phyloP scores from a whole-genome alignment of 352 stramenopile species.

The Globisporangium spinosum region DNA sequence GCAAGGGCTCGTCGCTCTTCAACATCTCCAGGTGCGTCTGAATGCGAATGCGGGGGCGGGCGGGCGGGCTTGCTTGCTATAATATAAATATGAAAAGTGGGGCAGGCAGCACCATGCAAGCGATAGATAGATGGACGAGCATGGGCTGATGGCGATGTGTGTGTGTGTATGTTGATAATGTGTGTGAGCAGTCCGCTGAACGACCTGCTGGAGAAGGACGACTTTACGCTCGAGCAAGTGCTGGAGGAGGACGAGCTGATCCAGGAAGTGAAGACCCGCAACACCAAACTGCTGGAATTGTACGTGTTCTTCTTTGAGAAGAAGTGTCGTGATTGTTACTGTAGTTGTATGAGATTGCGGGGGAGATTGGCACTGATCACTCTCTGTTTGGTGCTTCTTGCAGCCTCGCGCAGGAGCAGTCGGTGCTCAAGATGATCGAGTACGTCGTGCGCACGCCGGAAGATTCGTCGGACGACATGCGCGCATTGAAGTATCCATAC shows the following conservation, averaged over 20 bases:
- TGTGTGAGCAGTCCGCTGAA: slow-evolving; percentile 80
- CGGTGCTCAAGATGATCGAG: slow-evolving; percentile 71
- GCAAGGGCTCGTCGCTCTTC: slow-evolving; percentile 81
- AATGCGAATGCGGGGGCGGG: neutral
- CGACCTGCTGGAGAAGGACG: slow-evolving; percentile 92
- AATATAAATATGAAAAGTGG: neutral
- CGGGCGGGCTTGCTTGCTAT: no score
- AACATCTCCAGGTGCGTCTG: slow-evolving; percentile 72
- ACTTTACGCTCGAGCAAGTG: slow-evolving; percentile 93
- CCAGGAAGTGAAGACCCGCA: slow-evolving; percentile 95
- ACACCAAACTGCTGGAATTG: slow-evolving; percentile 94
- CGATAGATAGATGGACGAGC: neutral
- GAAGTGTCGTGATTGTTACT: neutral
- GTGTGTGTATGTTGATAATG: neutral
- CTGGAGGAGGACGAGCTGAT: slow-evolving; percentile 96
- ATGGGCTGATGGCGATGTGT: neutral
- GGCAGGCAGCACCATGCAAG: neutral
- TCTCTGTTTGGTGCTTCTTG: neutral
- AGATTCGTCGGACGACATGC: slow-evolving; percentile 51
- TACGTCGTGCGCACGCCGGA: slow-evolving; percentile 65
- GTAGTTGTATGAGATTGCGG: neutral
- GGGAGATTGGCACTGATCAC: neutral
- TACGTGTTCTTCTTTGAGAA: slow-evolving; percentile 27
- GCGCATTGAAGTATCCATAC: slow-evolving; percentile 93
- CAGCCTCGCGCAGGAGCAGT: slow-evolving; percentile 66